These are phyloP conservation scores for Metschnikowia vanudenii DNA, from an alignment of 805 yeast genomes.

Conservation along the genomic window DNA sequence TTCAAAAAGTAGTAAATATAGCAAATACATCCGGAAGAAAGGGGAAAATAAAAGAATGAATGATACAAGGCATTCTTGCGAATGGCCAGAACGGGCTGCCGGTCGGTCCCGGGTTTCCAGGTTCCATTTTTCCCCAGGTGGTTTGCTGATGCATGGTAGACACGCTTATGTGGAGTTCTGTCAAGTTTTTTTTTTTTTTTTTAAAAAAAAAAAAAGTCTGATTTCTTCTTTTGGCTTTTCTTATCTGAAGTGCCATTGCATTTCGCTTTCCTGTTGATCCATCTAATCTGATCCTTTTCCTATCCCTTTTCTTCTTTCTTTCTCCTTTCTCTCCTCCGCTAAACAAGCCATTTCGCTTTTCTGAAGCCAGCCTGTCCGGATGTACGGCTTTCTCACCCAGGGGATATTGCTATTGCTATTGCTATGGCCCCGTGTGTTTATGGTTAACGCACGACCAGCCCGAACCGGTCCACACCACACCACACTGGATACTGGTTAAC, in stretches of 20 bases:
- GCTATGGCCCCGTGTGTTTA: not conserved
- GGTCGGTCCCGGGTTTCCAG: no score
- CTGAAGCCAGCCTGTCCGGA: not conserved
- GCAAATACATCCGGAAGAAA: no score
- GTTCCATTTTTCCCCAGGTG: not conserved
- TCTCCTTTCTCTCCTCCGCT: no score
- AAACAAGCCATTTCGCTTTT: no score
- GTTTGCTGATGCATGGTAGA: not conserved
- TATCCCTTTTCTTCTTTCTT: not conserved
- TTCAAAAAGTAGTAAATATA: no score
- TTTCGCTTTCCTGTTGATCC: not conserved
- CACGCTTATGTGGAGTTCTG: not conserved
- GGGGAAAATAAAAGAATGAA: no score
- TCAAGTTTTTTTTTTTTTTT: not conserved
- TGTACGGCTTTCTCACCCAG: slow-evolving; percentile 4
- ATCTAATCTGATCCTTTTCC: no score
- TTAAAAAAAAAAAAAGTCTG: no score
- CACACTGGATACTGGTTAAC: not conserved
- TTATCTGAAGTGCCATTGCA: not conserved
- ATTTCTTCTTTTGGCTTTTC: not conserved
- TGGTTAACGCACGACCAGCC: not conserved
- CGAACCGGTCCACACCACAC: not conserved
- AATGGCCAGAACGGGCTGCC: no score
- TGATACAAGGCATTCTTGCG: no score
- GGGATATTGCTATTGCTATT: not conserved